A percentile compares a stretch with the other conserved stretches of the same genome.
Evolutionary conservation across 164 flowering plant species (phyloP).

Genomic region (Liriodendron chinense): DNA sequence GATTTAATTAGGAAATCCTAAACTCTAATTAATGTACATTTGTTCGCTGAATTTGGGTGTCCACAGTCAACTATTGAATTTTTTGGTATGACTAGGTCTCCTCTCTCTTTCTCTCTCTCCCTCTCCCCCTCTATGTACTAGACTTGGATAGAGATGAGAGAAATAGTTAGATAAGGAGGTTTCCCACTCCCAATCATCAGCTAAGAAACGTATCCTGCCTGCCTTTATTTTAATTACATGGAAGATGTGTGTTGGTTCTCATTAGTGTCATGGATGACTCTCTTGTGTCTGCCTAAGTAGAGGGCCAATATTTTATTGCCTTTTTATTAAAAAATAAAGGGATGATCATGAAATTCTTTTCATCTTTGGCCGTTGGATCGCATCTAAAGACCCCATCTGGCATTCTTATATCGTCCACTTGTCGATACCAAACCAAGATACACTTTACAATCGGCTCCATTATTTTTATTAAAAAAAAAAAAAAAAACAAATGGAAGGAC

Average conservation of each 20-base stretch:
- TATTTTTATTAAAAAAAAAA: too few relatives aligned
- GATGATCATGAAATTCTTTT: background rate
- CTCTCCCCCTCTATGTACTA: too few relatives aligned
- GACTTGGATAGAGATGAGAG: background rate
- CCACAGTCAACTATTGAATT: too few relatives aligned
- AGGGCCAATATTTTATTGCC: constrained; percentile 1
- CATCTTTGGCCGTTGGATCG: background rate
- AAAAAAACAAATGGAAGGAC: background rate
- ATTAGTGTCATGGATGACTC: constrained; percentile 35
- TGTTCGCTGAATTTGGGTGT: too few relatives aligned
- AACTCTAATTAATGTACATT: too few relatives aligned
- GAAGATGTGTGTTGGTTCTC: constrained; percentile 8
- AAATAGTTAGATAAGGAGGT: background rate
- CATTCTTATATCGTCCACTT: background rate
- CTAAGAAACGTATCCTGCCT: constrained; percentile 20
- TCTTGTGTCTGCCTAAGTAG: background rate
- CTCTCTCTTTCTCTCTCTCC: too few relatives aligned
- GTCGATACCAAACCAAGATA: background rate
- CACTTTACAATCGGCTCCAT: background rate
- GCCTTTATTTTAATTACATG: constrained; percentile 8
- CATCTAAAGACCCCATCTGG: background rate
- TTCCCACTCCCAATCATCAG: constrained; percentile 24
- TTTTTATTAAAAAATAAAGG: too few relatives aligned
- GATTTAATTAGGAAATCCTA: too few relatives aligned
- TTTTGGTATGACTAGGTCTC: too few relatives aligned